Base-by-base conservation (phyloP, 164 flowering plant genomes). In the Malania oleifera region DNA sequence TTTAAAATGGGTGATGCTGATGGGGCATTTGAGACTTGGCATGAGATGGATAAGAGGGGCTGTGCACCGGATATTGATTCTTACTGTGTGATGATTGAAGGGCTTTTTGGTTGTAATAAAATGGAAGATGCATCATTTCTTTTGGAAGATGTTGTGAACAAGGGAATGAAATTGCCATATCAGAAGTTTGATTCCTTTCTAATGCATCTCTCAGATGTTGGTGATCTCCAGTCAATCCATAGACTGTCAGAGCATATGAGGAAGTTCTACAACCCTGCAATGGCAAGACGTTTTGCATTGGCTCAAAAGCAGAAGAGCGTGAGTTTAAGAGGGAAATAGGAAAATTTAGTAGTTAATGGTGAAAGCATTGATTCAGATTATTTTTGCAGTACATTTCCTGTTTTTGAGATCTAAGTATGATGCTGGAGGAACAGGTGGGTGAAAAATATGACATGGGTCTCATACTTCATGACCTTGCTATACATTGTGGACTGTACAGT, bases 211-310 rank as follows among this genome's bases (percentile, higher is more conserved):
- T 93, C 97, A 7, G 70, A 31, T 0, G 53, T 74, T 47, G 99
- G 99, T 38, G 75, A 93, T 75, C 92, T 93, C 28, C 77, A 29
- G 26, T 78, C 82, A 37, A 93, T 93, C 41, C 86, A 86, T 60
- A 76, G 49, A 47, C 81, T 93, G 57, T 93, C 99, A 38, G 91
- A 81, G 18, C 92, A 93, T 63, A 93, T 93, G 99, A 78, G 86
- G 68, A 82, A 61, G 62, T 88, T 85, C 62, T 90, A 85, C 66
- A 93, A 88, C 67, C 91, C 84, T 69, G 76, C 80, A 29, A 90
- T 93, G 92, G 96, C 86, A 1, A 78, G 91, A 48, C 90, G 92
- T 40, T 83, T 77, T 77, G 72, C 92, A 18, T 26, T 77, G 41
- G 83, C 69, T 56, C 82, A 93, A 71, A 86, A 82, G 70, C 74